Base-by-base conservation (phyloP, 1,139 yeast genomes). In the Lodderomyces orthopsilosis region DNA sequence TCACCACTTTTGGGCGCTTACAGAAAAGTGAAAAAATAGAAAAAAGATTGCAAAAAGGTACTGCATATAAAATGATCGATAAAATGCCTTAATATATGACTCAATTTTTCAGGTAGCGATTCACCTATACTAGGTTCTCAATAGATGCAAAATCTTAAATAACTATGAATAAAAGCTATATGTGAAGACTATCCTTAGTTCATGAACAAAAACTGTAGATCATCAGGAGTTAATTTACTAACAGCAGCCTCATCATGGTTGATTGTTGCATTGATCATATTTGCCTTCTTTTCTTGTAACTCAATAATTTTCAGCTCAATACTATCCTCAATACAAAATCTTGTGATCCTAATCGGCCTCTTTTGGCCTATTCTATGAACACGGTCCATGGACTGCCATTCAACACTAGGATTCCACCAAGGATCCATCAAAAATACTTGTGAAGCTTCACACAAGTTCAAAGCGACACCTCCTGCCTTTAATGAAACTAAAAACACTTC, bases 321-420 rank as follows among this genome's bases (percentile, higher is more conserved):
- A 57, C 96, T 88, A 63, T 93, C 98, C 56, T 90, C 97, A 44
- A 93, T 90, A 55, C 96, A 89, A 56, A 93, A 82, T 40, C 97
- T 75, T 5, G 96, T 89, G 54, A 93, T 90, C 50, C 87, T 77
- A n/a, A 93, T 96, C 0, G 98, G 98, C 50, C 98, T 70, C 56
- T 80, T 87, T 61, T 93, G 99, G 4, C 98, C 98, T 50, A 93
- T 93, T 67, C 98, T 81, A 65, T 93, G 98, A 18, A 93, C 97
- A 65, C 99, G 81, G 63, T 94, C 99, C 68, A 95, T 96, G 40
- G 95, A 86, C 62, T 93, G 98, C 91, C 97, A 93, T 63, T 93
- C 98, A 4, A 90, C 95, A 55, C 95, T 85, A 1, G 98, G 98
- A 59, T 93, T 93, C 98, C 98, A 93, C 98, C 98, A 93, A 22